phyloP scores from a whole-genome alignment of 768 basidiomycete species.

The Suillus cothurnatus region DNA sequence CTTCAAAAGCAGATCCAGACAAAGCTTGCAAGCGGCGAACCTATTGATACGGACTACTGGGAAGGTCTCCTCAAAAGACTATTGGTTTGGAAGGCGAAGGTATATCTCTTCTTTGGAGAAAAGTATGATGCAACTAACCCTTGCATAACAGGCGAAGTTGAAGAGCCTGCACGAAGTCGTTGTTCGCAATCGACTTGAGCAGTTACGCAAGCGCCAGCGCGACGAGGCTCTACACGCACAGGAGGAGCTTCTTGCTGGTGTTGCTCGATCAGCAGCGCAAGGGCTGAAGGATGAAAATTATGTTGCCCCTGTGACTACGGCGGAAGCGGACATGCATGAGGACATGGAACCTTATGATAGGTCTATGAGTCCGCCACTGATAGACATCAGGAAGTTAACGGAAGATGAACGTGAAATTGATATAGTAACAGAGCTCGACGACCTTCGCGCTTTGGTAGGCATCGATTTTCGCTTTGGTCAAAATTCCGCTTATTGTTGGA shows the following conservation, averaged over 20 bases:
- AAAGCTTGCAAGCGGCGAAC: slow-evolving; percentile 90
- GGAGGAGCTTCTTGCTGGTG: slow-evolving; percentile 84
- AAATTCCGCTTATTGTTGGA: slow-evolving; percentile 10
- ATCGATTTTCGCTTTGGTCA: slow-evolving; percentile 9
- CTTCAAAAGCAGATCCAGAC: slow-evolving; percentile 86
- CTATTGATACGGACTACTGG: slow-evolving; percentile 98
- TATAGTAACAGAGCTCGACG: slow-evolving; percentile 70
- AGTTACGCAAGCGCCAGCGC: slow-evolving; percentile 92
- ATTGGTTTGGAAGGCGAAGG: slow-evolving; percentile 97
- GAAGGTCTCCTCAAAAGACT: slow-evolving; percentile 89
- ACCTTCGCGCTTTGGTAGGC: slow-evolving; percentile 64
- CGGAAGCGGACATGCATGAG: slow-evolving; percentile 45
- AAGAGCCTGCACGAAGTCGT: slow-evolving; percentile 94
- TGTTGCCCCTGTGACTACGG: slow-evolving; percentile 35
- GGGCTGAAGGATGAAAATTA: slow-evolving; percentile 40
- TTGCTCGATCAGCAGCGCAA: slow-evolving; percentile 60
- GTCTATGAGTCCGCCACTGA: slow-evolving; percentile 81
- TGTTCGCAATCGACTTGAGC: slow-evolving; percentile 93
- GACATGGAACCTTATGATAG: slow-evolving; percentile 80
- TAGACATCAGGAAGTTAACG: slow-evolving; percentile 70
- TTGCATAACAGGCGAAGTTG: slow-evolving; percentile 71
- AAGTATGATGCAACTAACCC: slow-evolving; percentile 11
- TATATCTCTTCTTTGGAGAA: slow-evolving; percentile 31
- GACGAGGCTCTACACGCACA: slow-evolving; percentile 96
- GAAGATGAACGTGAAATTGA: slow-evolving; percentile 83